Base-by-base conservation (phyloP, 2,329 filamentous ascomycete species). In the Aspergillus sp. region DNA sequence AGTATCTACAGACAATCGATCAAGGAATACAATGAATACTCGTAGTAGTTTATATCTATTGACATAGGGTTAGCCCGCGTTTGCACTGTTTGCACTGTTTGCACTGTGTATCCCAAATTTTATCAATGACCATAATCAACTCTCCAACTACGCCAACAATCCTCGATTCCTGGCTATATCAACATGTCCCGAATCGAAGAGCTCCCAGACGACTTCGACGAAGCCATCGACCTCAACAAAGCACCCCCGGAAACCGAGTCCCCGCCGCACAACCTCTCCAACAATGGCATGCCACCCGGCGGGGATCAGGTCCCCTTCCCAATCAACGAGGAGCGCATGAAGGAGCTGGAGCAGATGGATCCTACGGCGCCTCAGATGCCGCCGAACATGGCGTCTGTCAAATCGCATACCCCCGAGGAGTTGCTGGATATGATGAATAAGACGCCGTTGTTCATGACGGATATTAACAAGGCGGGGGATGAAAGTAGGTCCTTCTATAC, bases 361-460 rank as follows among this genome's bases (percentile, higher is more conserved):
- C 60, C 63, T 0, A 53, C 54, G 26, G 60, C 62, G 48, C 63
- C 77, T 4, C 66, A 70, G 8, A 67, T 83, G 51, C 80, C 82
- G 4, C 80, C 80, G 1, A 71, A 69, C 4, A 79, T 82, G 72
- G 77, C 76, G 12, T 75, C 74, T 2, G 69, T 79, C 40, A 75
- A 74, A 50, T 72, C 75, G 46, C 74, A 80, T 59, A 74, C 75
- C 4, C 72, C 72, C 1, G 79, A 83, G 42, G 79, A 86, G 54
- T 69, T 86, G 33, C 60, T 83, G 36, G 70, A 74, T 41, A 79
- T 84, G 57, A 73, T 87, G 69, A 85, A 85, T 60, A 80, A 81
- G 53, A 76, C 79, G 42, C 93, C 93, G 5, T 78, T 98, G 34
- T 98, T 98, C 75, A 98, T 98, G 93, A 97, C 89, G 29, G 83